Base-by-base conservation (phyloP, 306 rosid genomes). In the Datisca glomerata region DNA sequence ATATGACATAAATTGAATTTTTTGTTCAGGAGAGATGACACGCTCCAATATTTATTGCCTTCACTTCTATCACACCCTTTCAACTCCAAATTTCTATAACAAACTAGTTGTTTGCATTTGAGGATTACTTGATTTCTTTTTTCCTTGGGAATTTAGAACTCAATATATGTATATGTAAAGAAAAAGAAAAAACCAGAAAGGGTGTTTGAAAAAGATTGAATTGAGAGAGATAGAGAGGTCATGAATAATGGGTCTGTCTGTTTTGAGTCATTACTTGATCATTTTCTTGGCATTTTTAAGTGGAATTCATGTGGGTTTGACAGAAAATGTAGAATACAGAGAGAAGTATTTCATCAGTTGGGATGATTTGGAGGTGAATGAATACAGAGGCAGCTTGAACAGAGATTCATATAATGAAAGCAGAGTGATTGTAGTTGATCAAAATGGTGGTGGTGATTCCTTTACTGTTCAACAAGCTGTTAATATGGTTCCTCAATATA, bases 391-490 rank as follows among this genome's bases (percentile, higher is more conserved):
- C 17, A 58, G 47, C 66, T 15, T 64, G 52, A 20, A 46, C 47
- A 6, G 21, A 53, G 20, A 56, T 24, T 34, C 38, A 5, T 18
- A 21, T 6, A 25, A 44, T 0, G 58, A 53, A 11, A 28, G 61
- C 4, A 27, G 68, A 22, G 42, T 80, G 6, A 72, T 89, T 39
- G 67, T 75, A 35, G 98, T 89, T 23, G 80, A 80, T 37, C 64
- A 65, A 19, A 45, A 63, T 48, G 86, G 91, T 0, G 41, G 42
- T 13, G 95, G 98, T 29, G 63, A 84, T 45, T 84, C 93, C 2
- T 22, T 34, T 12, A 89, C 98, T 32, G 79, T 89, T 67, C 95
- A 83, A 68, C 95, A 81, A 20, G 97, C 95, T 0, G 78, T 84
- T 32, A 79, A 89, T 48, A 47, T 84, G 84, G 78, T 84, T 61